Evolutionary conservation across 805 yeast species (phyloP).

Genomic region (Yarrowia porcina): DNA sequence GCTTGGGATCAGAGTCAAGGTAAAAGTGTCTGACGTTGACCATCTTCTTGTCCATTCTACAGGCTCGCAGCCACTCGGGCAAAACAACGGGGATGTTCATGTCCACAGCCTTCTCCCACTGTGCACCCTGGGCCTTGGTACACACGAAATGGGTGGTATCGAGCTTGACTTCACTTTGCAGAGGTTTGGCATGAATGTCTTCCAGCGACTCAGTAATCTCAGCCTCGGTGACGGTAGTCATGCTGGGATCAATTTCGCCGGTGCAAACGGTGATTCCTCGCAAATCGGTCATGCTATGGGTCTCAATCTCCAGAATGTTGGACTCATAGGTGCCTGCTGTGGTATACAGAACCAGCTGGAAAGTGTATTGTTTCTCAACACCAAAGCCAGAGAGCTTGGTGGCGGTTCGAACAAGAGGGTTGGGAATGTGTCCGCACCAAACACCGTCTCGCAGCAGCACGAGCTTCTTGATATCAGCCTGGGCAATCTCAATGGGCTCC

Average conservation of each 20-base stretch:
- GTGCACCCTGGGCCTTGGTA: constrained; percentile 66
- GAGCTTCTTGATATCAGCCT: constrained; percentile 72
- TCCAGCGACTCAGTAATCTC: constrained; percentile 63
- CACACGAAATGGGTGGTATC: constrained; percentile 95
- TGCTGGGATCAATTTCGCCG: constrained; percentile 58
- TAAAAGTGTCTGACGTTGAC: constrained; percentile 85
- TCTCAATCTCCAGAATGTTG: constrained; percentile 62
- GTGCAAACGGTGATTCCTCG: constrained; percentile 88
- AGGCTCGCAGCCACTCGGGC: constrained; percentile 96
- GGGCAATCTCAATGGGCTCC: constrained; percentile 82
- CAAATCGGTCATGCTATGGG: constrained; percentile 95
- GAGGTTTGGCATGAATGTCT: constrained; percentile 78
- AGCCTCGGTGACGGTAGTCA: constrained; percentile 34
- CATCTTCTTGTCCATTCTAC: constrained; percentile 81
- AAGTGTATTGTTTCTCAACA: constrained; percentile 74
- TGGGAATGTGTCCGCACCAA: constrained; percentile 78
- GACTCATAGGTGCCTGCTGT: constrained; percentile 85
- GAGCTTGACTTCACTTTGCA: constrained; percentile 68
- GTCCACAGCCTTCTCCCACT: constrained; percentile 74
- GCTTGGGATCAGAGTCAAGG: constrained; percentile 39
- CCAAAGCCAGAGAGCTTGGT: constrained; percentile 91
- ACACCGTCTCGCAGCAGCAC: constrained; percentile 66
- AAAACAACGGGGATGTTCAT: constrained; percentile 89
- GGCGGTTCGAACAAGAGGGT: constrained; percentile 70
- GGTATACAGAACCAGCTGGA: constrained; percentile 77